Base-by-base conservation (phyloP, 495 filamentous ascomycete species). In the Talaromyces trachyspermus region DNA sequence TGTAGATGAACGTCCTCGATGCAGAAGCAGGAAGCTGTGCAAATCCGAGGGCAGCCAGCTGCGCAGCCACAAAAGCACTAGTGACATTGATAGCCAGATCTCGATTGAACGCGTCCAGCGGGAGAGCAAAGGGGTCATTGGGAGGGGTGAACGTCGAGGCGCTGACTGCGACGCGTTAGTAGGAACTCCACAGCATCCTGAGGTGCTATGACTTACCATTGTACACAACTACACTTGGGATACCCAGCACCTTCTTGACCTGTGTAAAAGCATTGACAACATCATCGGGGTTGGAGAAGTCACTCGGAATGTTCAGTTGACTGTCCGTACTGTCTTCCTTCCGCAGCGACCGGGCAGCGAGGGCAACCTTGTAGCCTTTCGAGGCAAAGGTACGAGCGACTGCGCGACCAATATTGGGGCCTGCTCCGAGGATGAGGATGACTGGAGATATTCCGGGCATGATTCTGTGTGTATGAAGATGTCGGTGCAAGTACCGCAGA, bases 211-310 rank as follows among this genome's bases (percentile, higher is more conserved):
- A 14, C 27, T 51, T 55, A 72, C 72, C 70, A 59, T 76, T 76
- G 52, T 74, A 76, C 18, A 76, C 57, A 14, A 76, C 72, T 14
- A 74, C 71, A 51, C 57, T 65, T 39, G 72, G 72, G 23, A 58
- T n/a, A 44, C 69, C 70, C 2, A 70, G 48, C 20, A 37, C 19
- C 37, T 37, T 26, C 45, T 62, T 67, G 30, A 72, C 66, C 38
- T 66, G 66, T 12, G 54, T 45, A 50, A 75, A 75, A 25, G 56
- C 57, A 9, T 47, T 51, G 30, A 49, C 43, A 2, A 76, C 55
- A 33, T 53, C 58, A 11, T 58, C 35, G 26, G 70, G 62, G 38
- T 74, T 59, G 2, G 68, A 54, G 1, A 76, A 57, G 54, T 76
- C 69, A 52, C 52, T 50, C 17, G 45, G 46, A 42, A 75, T 63